A percentile compares a stretch with the other conserved stretches of the same genome.
phyloP scores from a whole-genome alignment of 495 filamentous ascomycete genomes.

The Wilcoxina mikolae region DNA sequence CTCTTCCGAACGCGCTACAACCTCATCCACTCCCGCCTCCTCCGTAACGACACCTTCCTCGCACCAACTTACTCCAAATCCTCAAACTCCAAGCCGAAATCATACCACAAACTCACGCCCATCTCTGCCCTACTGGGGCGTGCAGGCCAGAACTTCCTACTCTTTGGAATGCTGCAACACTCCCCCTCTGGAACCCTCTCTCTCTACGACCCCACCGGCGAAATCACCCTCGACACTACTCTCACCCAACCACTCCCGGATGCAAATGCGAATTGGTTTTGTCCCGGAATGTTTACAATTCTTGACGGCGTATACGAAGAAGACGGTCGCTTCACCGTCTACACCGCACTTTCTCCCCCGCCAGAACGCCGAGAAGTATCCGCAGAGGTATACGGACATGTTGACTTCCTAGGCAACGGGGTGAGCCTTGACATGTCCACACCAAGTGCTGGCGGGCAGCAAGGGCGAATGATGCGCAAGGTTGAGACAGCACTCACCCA shows the following conservation, averaged over 20 bases:
- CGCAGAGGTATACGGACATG: conserved; percentile 84
- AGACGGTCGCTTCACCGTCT: conserved; percentile 75
- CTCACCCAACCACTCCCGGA: conserved; percentile 69
- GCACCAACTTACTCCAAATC: conserved; percentile 49
- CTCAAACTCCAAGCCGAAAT: conserved; percentile 39
- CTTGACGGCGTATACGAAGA: conserved; percentile 92
- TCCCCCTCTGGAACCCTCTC: conserved; percentile 71
- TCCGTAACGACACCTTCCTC: conserved; percentile 89
- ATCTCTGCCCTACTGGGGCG: conserved; percentile 88
- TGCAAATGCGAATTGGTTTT: conserved; percentile 68
- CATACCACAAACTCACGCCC: conserved; percentile 77
- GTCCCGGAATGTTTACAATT: conserved; percentile 86
- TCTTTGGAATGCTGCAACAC: conserved; percentile 67
- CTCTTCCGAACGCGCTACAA: conserved; percentile 82
- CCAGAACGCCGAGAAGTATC: conserved; percentile 70
- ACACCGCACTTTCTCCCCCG: conserved; percentile 77
- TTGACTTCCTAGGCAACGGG: conserved; percentile 66
- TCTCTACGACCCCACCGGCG: conserved; percentile 72
- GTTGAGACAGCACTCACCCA: conserved; percentile 37
- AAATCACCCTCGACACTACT: conserved; percentile 66
- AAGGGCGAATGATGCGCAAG: conserved; percentile 67
- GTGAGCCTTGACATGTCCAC: conserved; percentile 21
- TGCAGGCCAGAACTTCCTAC: conserved; percentile 67
- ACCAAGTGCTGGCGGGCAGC: conserved; percentile 56
- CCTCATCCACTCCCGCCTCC: conserved; percentile 72